Conservation (phyloP, 2,329 filamentous ascomycete genomes). For the Verticillium isaacii region DNA sequence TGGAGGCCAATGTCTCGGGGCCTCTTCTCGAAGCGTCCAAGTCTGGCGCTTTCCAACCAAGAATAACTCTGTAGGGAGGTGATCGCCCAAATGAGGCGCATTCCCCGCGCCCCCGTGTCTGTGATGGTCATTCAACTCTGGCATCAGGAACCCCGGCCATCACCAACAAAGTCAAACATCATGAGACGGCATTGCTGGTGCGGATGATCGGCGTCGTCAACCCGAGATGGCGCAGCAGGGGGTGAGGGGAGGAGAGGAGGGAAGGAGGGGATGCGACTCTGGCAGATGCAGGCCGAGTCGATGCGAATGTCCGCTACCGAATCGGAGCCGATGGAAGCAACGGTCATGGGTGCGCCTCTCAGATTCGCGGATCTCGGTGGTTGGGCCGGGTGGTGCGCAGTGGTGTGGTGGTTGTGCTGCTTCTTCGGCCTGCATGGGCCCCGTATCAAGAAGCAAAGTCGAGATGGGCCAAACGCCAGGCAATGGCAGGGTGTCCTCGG, state of each 20-base stretch:
- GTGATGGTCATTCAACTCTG: not conserved
- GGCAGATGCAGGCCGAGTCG: not conserved
- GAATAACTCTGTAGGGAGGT: not conserved
- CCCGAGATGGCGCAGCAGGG: not conserved
- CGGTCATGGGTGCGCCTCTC: not conserved
- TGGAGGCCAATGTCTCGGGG: not conserved
- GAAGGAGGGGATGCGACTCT: not conserved
- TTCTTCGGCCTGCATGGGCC: not conserved
- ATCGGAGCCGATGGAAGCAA: not conserved
- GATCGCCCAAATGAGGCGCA: not conserved
- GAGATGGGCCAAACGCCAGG: not conserved
- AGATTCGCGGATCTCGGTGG: not conserved
- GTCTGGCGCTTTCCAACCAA: not conserved
- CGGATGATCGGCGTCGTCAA: not conserved
- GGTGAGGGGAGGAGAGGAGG: too few relatives aligned
- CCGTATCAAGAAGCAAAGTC: not conserved
- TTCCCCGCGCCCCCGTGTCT: not conserved
- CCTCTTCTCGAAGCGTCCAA: not conserved
- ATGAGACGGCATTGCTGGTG: not conserved
- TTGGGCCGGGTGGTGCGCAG: not conserved
- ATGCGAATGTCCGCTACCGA: not conserved
- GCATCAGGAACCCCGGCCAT: not conserved
- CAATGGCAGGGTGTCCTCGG: not conserved
- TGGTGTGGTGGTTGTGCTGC: not conserved
- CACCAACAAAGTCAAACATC: not conserved